phyloP scores from a whole-genome alignment of 768 basidiomycete genomes.

The Lentinula detonsa region DNA sequence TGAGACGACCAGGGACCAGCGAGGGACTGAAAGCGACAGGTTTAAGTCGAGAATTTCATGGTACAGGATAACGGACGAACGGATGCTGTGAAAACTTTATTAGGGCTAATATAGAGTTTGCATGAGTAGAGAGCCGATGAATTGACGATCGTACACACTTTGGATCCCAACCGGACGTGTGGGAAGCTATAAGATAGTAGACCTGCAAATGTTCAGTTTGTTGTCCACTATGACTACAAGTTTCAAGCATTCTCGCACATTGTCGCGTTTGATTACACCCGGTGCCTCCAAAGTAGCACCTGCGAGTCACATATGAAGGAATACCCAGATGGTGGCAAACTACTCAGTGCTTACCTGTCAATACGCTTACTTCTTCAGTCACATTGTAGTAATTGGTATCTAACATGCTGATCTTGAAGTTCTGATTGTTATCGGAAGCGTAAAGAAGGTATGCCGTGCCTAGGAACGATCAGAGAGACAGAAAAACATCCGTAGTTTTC shows the following conservation, averaged over 20 bases:
- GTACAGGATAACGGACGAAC: slow-evolving; percentile 21
- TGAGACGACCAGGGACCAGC: slow-evolving; percentile 51
- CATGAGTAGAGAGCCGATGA: slow-evolving; percentile 2
- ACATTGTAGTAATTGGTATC: slow-evolving; percentile 58
- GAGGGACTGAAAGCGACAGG: slow-evolving; percentile 30
- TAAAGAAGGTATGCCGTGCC: slow-evolving; percentile 49
- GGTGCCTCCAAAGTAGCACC: slow-evolving; percentile 57
- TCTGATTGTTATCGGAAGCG: slow-evolving; percentile 63
- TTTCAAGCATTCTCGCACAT: slow-evolving; percentile 23
- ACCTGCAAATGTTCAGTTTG: slow-evolving; percentile 22
- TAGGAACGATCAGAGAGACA: neutral
- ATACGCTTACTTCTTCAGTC: slow-evolving; percentile 34
- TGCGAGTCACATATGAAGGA: slow-evolving; percentile 11
- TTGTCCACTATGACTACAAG: neutral
- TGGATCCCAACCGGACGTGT: slow-evolving; percentile 27
- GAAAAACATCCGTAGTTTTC: neutral
- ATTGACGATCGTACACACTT: neutral
- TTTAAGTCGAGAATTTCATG: neutral
- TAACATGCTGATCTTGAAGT: slow-evolving; percentile 57
- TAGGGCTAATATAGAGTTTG: slow-evolving; percentile 40
- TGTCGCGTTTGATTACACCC: slow-evolving; percentile 54
- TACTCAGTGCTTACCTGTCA: slow-evolving; percentile 28
- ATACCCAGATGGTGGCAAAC: neutral
- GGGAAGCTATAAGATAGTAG: slow-evolving; percentile 56
- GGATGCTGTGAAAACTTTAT: slow-evolving; percentile 49